Base-by-base conservation (phyloP, 2,329 filamentous ascomycete species). In the Arthrobotrys musiformis region DNA sequence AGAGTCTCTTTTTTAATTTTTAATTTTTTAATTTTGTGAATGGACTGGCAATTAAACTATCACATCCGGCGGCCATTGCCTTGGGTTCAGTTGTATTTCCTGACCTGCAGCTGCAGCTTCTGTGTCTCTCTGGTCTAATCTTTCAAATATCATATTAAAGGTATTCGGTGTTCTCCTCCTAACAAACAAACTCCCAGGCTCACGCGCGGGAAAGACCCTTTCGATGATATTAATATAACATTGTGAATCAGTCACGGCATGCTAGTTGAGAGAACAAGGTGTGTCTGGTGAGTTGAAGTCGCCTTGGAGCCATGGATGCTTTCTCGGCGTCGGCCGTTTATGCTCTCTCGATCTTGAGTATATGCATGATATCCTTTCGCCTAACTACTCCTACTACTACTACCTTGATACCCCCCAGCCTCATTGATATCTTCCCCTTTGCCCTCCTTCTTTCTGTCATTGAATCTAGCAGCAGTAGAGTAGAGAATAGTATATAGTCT, bases 241-340 rank as follows among this genome's bases (percentile, higher is more conserved):
- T n/a, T n/a, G n/a, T n/a, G n/a, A n/a, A n/a, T n/a, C n/a, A n/a
- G n/a, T n/a, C n/a, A n/a, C n/a, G n/a, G n/a, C n/a, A n/a, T n/a
- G n/a, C n/a, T n/a, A n/a, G n/a, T n/a, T n/a, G n/a, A n/a, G n/a
- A n/a, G n/a, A n/a, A n/a, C n/a, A n/a, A n/a, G n/a, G n/a, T 17
- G 7, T 42, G 40, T 42, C 40, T 42, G 40, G 7, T 15, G 5
- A 6, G 30, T 33, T 17, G 64, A 52, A 64, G 28, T 62, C 44
- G 54, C 64, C 63, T 63, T 64, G 64, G 37, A 60, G 56, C 30
- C 19, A 60, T 69, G 62, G 56, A 30, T 68, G 70, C 54, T 69
- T 67, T 68, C 56, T 75, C 60, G 15, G 35, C n/a, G 54, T 76
- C 72, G 72, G 72, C 72, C 64, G 64, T 76, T 76, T 76, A 76